phyloP scores from a whole-genome alignment of 176 grass and related monocot genomes.

The Aegilops speltoides region DNA sequence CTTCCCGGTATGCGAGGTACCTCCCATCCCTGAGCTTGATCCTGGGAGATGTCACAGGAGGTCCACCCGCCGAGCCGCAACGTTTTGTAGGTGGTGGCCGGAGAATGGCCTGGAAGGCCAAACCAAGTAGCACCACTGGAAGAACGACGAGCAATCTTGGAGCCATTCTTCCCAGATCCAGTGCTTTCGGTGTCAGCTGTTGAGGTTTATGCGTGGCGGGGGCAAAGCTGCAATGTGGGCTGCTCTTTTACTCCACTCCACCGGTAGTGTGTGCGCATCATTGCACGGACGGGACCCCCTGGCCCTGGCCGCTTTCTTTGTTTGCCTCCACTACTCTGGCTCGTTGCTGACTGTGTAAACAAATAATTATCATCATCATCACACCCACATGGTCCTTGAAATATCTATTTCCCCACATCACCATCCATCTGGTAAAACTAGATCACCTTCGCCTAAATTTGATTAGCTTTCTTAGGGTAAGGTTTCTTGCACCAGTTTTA shows the following conservation, averaged over 20 bases:
- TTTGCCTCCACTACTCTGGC: not conserved
- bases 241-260: slow-evolving; percentile 23
- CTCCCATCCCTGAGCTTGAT: slow-evolving; percentile 62
- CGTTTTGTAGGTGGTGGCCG: slow-evolving; percentile 44
- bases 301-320: not conserved
- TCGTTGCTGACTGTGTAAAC: not conserved
- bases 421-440: not conserved
- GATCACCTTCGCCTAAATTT: too few relatives aligned
- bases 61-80: slow-evolving; percentile 59
- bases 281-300: slow-evolving; percentile 4
- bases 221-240: slow-evolving; percentile 20
- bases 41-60: slow-evolving; percentile 66
- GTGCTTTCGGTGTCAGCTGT: not conserved
- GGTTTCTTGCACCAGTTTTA: too few relatives aligned
- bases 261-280: slow-evolving; percentile 18
- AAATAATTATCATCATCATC: not conserved
- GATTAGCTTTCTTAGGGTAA: too few relatives aligned
- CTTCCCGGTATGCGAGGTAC: slow-evolving; percentile 57
- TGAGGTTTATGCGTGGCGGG: slow-evolving; percentile 22
- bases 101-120: slow-evolving; percentile 52
- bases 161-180: slow-evolving; percentile 44
- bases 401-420: not conserved
- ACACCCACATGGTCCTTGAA: not conserved
- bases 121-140: slow-evolving; percentile 39
- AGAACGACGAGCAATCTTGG: slow-evolving; percentile 37